Base-by-base conservation (phyloP, 352 stramenopile genomes). In the Hyaloperonospora arabidopsidis region DNA sequence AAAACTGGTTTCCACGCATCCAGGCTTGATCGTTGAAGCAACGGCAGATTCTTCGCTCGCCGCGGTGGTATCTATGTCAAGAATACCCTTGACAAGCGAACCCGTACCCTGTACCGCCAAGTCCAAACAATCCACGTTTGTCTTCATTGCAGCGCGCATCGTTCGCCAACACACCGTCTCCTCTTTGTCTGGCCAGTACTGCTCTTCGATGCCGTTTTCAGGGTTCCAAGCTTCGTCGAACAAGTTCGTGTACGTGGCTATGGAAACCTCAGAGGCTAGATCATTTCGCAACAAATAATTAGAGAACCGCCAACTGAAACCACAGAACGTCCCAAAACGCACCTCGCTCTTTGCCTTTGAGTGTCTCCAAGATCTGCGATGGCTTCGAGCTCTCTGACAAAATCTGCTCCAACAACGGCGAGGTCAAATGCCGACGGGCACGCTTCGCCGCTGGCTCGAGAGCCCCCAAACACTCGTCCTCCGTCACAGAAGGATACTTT, bases 111-210 rank as follows among this genome's bases (percentile, higher is more conserved):
- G 61, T 5, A 84, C 66, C 3, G 80, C 79, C 45, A 86, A 52
- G 38, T 92, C 67, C 65, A 94, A 63, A 54, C 85, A 67, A n/a
- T 74, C 64, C 11, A 94, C 67, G 23, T 81, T 88, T 21, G 67
- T 63, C 49, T 82, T 80, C 81, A 92, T 94, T 19, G 78, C 74
- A 48, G 70, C 72, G 12, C 84, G 79, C 69, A 94, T 82, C 19
- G 84, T 94, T 54, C 79, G 61, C 84, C 84, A 94, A 57, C 84
- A 94, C 21, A 85, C 70, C 78, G 92, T 88, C 21, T 86, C 79
- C 68, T 98, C 85, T 61, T 97, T 97, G 58, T 96, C 89, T 0
- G 94, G 94, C 78, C 96, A 96, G 62, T 97, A 98, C 28, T 93
- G 90, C 29, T 94, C 86, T 70, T 98, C 94, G 36, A 98, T 97